A percentile compares a stretch with the other conserved stretches of the same genome.
Conservation (phyloP, 805 yeast species). For the Barnettozyma californica region DNA sequence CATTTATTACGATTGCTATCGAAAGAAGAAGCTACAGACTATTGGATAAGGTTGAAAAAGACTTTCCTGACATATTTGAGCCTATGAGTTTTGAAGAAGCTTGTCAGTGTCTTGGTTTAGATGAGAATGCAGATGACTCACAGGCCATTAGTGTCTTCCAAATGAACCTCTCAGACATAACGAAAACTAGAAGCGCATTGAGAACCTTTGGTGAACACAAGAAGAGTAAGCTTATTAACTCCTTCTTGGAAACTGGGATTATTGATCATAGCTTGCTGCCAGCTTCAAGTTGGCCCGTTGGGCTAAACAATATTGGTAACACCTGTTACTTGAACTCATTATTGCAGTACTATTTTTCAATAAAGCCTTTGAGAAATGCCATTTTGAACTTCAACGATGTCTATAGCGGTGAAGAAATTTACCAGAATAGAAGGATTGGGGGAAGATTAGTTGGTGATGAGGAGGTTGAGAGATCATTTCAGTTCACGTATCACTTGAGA, state of each 20-base stretch:
- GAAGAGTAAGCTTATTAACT: slow-evolving; percentile 48
- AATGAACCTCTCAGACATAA: slow-evolving; percentile 42
- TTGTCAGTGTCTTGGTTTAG: slow-evolving; percentile 42
- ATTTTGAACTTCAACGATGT: slow-evolving; percentile 49
- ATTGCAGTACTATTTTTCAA: slow-evolving; percentile 83
- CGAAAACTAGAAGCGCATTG: slow-evolving; percentile 53
- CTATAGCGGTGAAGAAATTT: slow-evolving; percentile 29
- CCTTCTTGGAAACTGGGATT: slow-evolving; percentile 57
- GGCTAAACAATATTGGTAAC: slow-evolving; percentile 90
- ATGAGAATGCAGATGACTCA: slow-evolving; percentile 49
- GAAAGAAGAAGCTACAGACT: slow-evolving; percentile 52
- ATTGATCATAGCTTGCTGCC: slow-evolving; percentile 57
- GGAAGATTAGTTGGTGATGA: slow-evolving; percentile 75
- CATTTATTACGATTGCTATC: slow-evolving; percentile 58
- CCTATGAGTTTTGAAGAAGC: slow-evolving; percentile 37
- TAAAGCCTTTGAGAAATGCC: slow-evolving; percentile 71
- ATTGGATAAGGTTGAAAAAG: slow-evolving; percentile 44
- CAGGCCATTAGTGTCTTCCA: slow-evolving; percentile 50
- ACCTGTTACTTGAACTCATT: slow-evolving; percentile 92
- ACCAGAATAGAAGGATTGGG: slow-evolving; percentile 65
- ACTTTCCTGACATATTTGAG: slow-evolving; percentile 27
- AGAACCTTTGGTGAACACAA: slow-evolving; percentile 48
- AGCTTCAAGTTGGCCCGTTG: slow-evolving; percentile 77
- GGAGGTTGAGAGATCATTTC: slow-evolving; percentile 77
- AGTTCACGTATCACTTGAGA: slow-evolving; percentile 70